Conservation (phyloP, 352 stramenopile species). For the Phytophthora tentaculata region DNA sequence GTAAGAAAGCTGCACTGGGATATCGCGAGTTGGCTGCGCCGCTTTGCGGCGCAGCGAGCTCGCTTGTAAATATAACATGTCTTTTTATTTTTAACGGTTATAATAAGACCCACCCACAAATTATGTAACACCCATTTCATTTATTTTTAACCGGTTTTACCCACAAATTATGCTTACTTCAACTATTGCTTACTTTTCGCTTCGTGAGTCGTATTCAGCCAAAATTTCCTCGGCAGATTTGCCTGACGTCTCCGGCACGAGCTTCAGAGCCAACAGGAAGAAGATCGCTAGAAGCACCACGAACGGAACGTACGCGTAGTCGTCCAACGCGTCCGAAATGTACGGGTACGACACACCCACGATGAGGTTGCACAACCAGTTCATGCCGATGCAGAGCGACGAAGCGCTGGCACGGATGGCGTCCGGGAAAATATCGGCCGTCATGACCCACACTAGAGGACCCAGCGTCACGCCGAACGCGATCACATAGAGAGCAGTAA, state of each 20-base stretch:
- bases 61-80: no score
- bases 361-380: slow-evolving; percentile 64
- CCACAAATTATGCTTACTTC: no score
- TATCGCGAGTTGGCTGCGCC: no score
- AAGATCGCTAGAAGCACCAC: slow-evolving; percentile 55
- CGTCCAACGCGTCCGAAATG: slow-evolving; percentile 49
- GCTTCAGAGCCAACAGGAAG: slow-evolving; percentile 46
- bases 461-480: not conserved
- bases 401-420: slow-evolving; percentile 32
- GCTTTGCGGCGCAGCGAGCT: no score
- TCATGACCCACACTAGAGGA: slow-evolving; percentile 33
- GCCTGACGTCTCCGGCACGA: slow-evolving; percentile 66
- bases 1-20: no score
- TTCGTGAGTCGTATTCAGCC: slow-evolving; percentile 39
- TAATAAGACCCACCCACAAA: no score
- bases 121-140: no score
- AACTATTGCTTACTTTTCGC: slow-evolving; percentile 30
- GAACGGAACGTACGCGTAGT: slow-evolving; percentile 44
- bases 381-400: slow-evolving; percentile 47
- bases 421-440: slow-evolving; percentile 35
- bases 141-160: no score
- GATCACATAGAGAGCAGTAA: no score
- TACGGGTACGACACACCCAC: slow-evolving; percentile 68
- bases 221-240: slow-evolving; percentile 73
- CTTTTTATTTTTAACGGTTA: no score